A percentile compares a stretch with the other conserved stretches of the same genome.
phyloP scores from a whole-genome alignment of 768 basidiomycete species.

The Rhodotorula taiwanensis region DNA sequence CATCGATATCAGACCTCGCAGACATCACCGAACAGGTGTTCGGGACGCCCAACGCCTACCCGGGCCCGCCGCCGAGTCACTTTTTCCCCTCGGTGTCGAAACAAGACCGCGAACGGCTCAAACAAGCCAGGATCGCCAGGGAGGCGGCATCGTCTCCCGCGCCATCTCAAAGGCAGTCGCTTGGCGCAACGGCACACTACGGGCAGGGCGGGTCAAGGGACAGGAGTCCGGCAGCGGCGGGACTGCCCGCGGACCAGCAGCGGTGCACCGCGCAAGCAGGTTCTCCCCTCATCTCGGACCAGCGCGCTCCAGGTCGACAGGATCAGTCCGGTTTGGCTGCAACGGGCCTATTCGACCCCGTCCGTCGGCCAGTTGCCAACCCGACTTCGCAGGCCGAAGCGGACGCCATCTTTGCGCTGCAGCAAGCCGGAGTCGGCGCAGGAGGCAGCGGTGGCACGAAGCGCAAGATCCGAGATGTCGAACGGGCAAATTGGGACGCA shows the following conservation, averaged over 20 bases:
- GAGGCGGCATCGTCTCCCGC: not conserved
- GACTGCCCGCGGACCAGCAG: not conserved
- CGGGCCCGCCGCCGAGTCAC: not conserved
- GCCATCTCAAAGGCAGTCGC: not conserved
- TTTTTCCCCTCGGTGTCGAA: slow-evolving; percentile 25
- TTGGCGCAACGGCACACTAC: not conserved
- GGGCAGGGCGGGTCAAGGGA: not conserved
- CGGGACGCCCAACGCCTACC: too few relatives aligned
- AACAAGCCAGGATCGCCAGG: not conserved
- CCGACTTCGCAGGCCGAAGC: not conserved
- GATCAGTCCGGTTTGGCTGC: not conserved
- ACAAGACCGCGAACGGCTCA: slow-evolving; percentile 8
- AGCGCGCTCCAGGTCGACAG: not conserved
- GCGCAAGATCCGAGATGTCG: slow-evolving; percentile 6
- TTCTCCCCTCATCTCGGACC: too few relatives aligned
- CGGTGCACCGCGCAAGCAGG: not conserved
- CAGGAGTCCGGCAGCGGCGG: not conserved
- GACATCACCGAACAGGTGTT: too few relatives aligned
- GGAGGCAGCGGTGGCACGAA: slow-evolving; percentile 26
- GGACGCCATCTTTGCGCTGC: too few relatives aligned
- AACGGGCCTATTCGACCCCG: slow-evolving; percentile 2
- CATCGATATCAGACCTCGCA: too few relatives aligned
- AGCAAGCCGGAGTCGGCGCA: slow-evolving; percentile 2
- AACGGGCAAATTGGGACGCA: slow-evolving; percentile 19
- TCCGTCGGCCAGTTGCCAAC: not conserved